phyloP scores from a whole-genome alignment of 495 filamentous ascomycete species.

The Aspergillus baeticus region DNA sequence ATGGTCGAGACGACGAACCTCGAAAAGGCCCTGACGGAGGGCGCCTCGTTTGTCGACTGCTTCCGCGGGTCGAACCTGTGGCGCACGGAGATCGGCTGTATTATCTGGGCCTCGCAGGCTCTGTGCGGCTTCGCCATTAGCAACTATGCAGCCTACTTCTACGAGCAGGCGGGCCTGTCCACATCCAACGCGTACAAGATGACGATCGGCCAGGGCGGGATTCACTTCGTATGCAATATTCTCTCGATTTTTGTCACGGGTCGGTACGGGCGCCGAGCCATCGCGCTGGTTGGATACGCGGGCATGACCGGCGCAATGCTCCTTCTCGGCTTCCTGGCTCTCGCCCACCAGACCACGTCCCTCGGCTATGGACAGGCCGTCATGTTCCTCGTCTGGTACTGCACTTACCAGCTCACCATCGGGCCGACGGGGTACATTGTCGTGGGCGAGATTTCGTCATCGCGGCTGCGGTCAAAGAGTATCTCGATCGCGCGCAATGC shows the following conservation, averaged over 20 bases:
- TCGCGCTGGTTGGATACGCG: not conserved
- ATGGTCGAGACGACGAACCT: conserved; percentile 33
- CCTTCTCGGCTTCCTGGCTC: not conserved
- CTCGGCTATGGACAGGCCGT: not conserved
- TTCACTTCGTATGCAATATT: not conserved
- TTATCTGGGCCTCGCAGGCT: conserved; percentile 7
- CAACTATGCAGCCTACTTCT: conserved; percentile 11
- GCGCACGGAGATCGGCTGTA: conserved; percentile 9
- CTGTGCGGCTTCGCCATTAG: conserved; percentile 9
- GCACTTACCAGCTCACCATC: conserved; percentile 6
- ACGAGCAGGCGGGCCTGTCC: conserved; percentile 6
- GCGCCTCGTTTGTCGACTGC: not conserved
- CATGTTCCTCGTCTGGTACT: not conserved
- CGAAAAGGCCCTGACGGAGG: not conserved
- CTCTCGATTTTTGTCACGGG: conserved; percentile 5
- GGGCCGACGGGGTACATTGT: conserved; percentile 1
- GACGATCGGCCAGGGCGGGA: conserved; percentile 3
- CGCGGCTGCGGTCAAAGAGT: conserved; percentile 2
- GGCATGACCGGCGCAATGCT: not conserved
- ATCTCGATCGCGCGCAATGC: conserved; percentile 3
- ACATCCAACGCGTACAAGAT: conserved; percentile 7
- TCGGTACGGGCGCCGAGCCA: not conserved
- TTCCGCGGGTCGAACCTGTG: not conserved
- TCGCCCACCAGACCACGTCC: not conserved
- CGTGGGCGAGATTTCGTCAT: conserved; percentile 1